Base-by-base conservation (phyloP, 2,329 filamentous ascomycete species). In the Myriangium duriaei region DNA sequence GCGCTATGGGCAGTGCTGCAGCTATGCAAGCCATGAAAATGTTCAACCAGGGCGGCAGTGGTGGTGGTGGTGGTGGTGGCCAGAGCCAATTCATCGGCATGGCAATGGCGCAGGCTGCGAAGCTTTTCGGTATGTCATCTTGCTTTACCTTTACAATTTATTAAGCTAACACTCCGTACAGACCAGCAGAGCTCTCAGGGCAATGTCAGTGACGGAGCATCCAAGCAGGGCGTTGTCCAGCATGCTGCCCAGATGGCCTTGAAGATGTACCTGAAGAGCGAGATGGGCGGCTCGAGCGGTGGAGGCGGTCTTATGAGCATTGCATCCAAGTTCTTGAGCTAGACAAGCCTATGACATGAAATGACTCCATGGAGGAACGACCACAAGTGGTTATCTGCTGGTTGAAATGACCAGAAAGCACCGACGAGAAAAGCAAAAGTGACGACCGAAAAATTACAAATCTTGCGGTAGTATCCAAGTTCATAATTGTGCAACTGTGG, bases 221-320 rank as follows among this genome's bases (percentile, higher is more conserved):
- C 74, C 61, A 94, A 94, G 72, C 76, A 94, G 61, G 77, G 76
- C 33, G 84, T 76, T 34, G 66, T 95, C 32, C 76, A 81, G 55
- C 68, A 77, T 57, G 87, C 87, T 3, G 86, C 77, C 2, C 79
- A 93, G 68, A 80, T 83, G 72, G 87, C 86, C 2, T 60, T 94
- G 50, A 86, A 93, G 72, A 81, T 94, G 74, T 94, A 87, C 60
- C 64, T 92, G 66, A 87, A 93, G 72, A 76, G 72, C 49, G 71
- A 85, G 56, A 60, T 59, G 54, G 60, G 64, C 17, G 61, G 61
- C 19, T 48, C 54, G 21, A 52, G 53, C n/a, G 50, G 52, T 10
- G 71, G 70, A 13, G 59, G 68, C 45, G 63, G 67, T 24, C 50
- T 79, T 42, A 66, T 76, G 62, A 59, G 61, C 38, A 48, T 77